Conservation (phyloP, 2,329 filamentous ascomycete species). For the Xylaria multiplex region DNA sequence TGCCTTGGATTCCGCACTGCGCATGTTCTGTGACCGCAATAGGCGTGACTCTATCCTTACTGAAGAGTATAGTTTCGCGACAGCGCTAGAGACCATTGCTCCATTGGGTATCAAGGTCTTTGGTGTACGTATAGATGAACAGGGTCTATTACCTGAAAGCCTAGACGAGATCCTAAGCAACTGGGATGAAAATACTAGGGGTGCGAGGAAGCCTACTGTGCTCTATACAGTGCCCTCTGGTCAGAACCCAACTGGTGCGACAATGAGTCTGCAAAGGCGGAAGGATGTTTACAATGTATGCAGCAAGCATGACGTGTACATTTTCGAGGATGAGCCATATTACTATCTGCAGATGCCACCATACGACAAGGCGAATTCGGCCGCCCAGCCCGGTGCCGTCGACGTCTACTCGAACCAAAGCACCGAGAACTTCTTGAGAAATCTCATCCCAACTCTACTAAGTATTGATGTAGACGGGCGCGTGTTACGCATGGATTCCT, state of each 20-base stretch:
- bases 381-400: slow-evolving; percentile 26
- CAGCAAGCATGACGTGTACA: slow-evolving; percentile 84
- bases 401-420: slow-evolving; percentile 42
- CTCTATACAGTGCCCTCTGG: slow-evolving; percentile 76
- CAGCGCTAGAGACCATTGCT: slow-evolving; percentile 67
- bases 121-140: slow-evolving; percentile 62
- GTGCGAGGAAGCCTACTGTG: slow-evolving; percentile 62
- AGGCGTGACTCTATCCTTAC: slow-evolving; percentile 82
- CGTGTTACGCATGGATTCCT: slow-evolving; percentile 90
- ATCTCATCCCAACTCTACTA: slow-evolving; percentile 78
- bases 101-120: slow-evolving; percentile 64
- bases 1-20: slow-evolving; percentile 82
- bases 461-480: slow-evolving; percentile 87
- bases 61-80: slow-evolving; percentile 91
- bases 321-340: slow-evolving; percentile 94
- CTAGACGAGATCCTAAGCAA: slow-evolving; percentile 62
- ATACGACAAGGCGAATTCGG: slow-evolving; percentile 57
- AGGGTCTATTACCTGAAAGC: slow-evolving; percentile 62
- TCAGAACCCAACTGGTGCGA: slow-evolving; percentile 91
- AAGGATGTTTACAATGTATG: slow-evolving; percentile 79
- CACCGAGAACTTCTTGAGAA: slow-evolving; percentile 76
- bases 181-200: slow-evolving; percentile 60
- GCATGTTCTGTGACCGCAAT: slow-evolving; percentile 78
- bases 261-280: slow-evolving; percentile 74
- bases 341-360: slow-evolving; percentile 92